Conservation (phyloP, 768 basidiomycete species). For the Termitomyces heimii region DNA sequence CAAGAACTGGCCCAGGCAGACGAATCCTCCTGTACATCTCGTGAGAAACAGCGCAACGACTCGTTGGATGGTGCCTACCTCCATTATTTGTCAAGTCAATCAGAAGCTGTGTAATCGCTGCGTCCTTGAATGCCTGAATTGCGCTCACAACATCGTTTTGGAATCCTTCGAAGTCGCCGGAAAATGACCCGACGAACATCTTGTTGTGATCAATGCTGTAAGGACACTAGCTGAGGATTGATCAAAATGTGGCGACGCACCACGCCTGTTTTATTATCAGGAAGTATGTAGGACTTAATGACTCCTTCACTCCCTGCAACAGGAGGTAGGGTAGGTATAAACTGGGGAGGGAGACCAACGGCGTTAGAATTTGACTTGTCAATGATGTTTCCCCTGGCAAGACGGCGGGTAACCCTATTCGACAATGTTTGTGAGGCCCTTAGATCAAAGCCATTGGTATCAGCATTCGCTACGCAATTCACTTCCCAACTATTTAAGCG, state of each 20-base stretch:
- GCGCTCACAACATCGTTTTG: slow-evolving; percentile 43
- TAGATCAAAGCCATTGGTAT: slow-evolving; percentile 48
- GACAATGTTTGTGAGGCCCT: slow-evolving; percentile 9
- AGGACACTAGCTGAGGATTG: not conserved
- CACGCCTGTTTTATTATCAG: slow-evolving; percentile 53
- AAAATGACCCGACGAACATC: slow-evolving; percentile 62
- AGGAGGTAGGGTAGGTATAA: slow-evolving; percentile 39
- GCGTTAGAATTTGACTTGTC: slow-evolving; percentile 34
- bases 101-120: slow-evolving; percentile 44
- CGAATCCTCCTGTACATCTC: slow-evolving; percentile 41
- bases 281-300: slow-evolving; percentile 51
- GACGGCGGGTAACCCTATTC: slow-evolving; percentile 2
- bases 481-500: slow-evolving; percentile 5
- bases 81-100: slow-evolving; percentile 61
- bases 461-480: slow-evolving; percentile 47
- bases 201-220: slow-evolving; percentile 13
- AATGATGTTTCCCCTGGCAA: slow-evolving; percentile 33
- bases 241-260: slow-evolving; percentile 26
- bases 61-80: slow-evolving; percentile 27
- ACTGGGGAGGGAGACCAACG: slow-evolving; percentile 40
- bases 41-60: not conserved
- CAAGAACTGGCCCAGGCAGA: slow-evolving; percentile 58
- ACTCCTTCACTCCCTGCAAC: slow-evolving; percentile 43
- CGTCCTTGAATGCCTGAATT: slow-evolving; percentile 36
- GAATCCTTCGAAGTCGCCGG: slow-evolving; percentile 43